Evolutionary conservation across 2,329 filamentous ascomycete genomes (phyloP), one percentile per base, ranked within the genome.

Genomic region (Cryoendolithus antarcticus): DNA sequence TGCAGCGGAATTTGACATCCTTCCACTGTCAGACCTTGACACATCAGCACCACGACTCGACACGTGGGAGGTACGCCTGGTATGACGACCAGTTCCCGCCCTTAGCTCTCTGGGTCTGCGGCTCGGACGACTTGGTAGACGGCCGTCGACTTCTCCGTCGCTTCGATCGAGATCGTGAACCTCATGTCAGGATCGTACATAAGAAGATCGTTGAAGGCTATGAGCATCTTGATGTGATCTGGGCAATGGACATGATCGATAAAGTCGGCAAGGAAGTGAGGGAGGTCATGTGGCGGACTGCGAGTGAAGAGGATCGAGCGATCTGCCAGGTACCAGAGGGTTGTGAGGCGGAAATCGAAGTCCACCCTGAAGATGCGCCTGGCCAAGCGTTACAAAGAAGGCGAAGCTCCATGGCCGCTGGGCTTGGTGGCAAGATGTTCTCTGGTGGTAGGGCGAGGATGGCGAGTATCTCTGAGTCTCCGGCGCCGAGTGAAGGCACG

Each of bases 181-280:
- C 89, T 1, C 70, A 85, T 53, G 85, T 93, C 6, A 67, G 72
- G 30, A 64, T 95, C 4, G 83, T 94, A 4, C 83, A 94, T 61
- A 73, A 74, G 46, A 93, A 85, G 56, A 67, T 93, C 13, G 82
- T 95, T 32, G 77, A 84, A 2, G 84, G 81, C 34, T 93, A 94
- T 57, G 89, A 95, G 63, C 89, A 96, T 61, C 70, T 96, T 4
- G 89, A 95, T 62, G 85, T 95, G 2, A 77, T 96, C 30, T 95
- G 89, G 89, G 86, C 88, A 0, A 85, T 95, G 69, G 86, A 95
- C 54, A 77, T 78, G 0, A 75, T 86, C 10, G 79, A 89, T 35
- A 75, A 89, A 57, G 83, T 95, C 1, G 91, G 88, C 4, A 70
- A 67, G 41, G 88, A 93, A 62, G 66, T 95, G 0, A 72, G 77